Evolutionary conservation across 164 flowering plant species (phyloP), one percentile per base, ranked within the genome.

Genomic region (Saururus chinensis): DNA sequence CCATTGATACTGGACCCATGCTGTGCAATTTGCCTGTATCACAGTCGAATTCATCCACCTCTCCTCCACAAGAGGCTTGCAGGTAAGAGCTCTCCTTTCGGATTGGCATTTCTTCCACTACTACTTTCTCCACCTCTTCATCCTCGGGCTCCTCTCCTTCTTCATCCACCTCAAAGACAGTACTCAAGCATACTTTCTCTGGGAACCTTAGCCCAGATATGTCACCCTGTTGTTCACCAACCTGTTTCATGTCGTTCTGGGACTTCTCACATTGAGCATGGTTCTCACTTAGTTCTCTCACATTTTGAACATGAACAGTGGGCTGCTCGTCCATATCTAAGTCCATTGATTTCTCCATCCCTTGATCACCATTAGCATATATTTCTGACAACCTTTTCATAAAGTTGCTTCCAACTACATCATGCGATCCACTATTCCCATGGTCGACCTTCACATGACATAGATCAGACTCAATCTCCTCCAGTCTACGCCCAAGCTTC

Each of bases 291-390:
- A 66, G 52, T 64, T 72, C 69, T 68, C 72, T 82, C 54, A 75
- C 75, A 11, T 78, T 89, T 23, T 71, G 76, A 42, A 61, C 52
- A 23, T 71, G 75, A 42, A 63, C 49, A 61, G 66, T 51, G 19
- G 77, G 73, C 62, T 80, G 83, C 59, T 89, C 90, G 21, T 77
- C 89, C 77, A 73, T 78, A 68, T 90, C 99, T 69, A 93, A 57
- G 51, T 93, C 99, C 89, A 90, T 84, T 0, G 99, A 90, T 67
- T 83, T 87, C 41, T 81, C 93, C 99, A 93, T 93, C 20, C 87
- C 93, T 25, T 79, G 77, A 45, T 81, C 97, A 19, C 79, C 96
- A 58, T 78, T 77, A 26, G 73, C 71, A 76, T 75, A 86, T 7
- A 72, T 68, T 51, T 81, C 88, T 67, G 80, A 7, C 49, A 93